Base-by-base conservation (phyloP, 305 asterid genomes). In the Withania somnifera region DNA sequence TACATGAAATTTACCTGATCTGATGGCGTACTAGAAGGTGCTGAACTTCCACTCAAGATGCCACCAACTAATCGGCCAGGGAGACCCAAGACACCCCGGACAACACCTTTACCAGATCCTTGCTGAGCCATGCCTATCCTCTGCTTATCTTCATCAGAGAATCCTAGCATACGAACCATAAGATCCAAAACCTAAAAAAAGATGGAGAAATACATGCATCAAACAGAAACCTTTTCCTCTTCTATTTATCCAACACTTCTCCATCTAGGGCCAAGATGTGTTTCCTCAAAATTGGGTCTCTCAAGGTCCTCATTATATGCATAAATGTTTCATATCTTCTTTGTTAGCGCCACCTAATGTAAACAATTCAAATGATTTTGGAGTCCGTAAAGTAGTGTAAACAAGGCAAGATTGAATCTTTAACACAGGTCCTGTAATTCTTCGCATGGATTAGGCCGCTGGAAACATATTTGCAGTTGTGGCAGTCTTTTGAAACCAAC, bases 31-130 rank as follows among this genome's bases (percentile, higher is more conserved):
- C 79, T 79, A 26, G 91, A 57, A 40, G 89, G 94, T 85, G 92
- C 83, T 11, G 95, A 82, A 76, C 90, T 88, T 42, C 94, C 82
- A 17, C 98, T 93, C 87, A 93, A 81, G 42, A 94, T 92, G 82
- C 98, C 99, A 47, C 98, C 98, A 40, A 97, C 99, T 5, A 94
- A 83, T 54, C 97, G 93, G 57, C 98, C 97, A 22, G 99, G 98
- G 84, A 97, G 86, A 76, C 99, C 98, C 51, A 97, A 87, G 45
- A 97, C 98, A 76, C 99, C 99, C 28, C 98, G 92, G 78, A 97
- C 98, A 24, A 97, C 97, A 84, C 98, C 98, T 91, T 92, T 94
- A 80, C 98, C 96, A 54, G 89, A 85, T 85, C 98, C 98, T 85
- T 92, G 96, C 87, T 93, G 97, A 80, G 98, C 98, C 69, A 87